Percentiles rank a stretch among this genome's conserved stretches.
Evolutionary conservation across 2,329 filamentous ascomycete genomes (phyloP).

Genomic region (Aspergillus chevalieri): DNA sequence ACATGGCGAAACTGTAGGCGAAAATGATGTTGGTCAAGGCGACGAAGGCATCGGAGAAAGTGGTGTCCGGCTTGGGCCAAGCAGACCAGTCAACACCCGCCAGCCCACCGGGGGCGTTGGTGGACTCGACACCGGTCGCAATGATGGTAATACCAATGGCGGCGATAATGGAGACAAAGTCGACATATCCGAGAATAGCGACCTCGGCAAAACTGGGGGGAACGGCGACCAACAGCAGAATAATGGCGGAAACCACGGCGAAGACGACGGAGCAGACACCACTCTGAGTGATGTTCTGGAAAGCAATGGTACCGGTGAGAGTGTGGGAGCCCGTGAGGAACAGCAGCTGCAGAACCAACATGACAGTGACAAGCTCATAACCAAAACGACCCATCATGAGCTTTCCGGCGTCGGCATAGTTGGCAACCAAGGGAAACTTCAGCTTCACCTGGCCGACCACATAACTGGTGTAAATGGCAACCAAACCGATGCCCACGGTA

Average conservation of each 20-base stretch:
- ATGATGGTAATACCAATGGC: slow-evolving; percentile 35
- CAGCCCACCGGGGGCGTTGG: slow-evolving; percentile 14
- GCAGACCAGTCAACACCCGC: slow-evolving; percentile 23
- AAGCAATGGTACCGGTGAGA: slow-evolving; percentile 43
- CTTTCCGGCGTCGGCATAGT: slow-evolving; percentile 41
- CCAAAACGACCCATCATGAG: slow-evolving; percentile 39
- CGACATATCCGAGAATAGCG: slow-evolving; percentile 33
- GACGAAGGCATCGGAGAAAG: slow-evolving; percentile 30
- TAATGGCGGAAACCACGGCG: slow-evolving; percentile 37
- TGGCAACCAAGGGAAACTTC: slow-evolving; percentile 33
- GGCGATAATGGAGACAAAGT: slow-evolving; percentile 29
- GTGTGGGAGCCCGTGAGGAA: slow-evolving; percentile 41
- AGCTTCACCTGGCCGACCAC: slow-evolving; percentile 36
- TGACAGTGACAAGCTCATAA: slow-evolving; percentile 37
- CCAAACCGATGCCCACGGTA: slow-evolving; percentile 32
- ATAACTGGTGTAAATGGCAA: slow-evolving; percentile 40
- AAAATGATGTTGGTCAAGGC: slow-evolving; percentile 33
- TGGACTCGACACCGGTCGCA: slow-evolving; percentile 25
- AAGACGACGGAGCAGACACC: slow-evolving; percentile 38
- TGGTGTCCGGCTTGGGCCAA: slow-evolving; percentile 22
- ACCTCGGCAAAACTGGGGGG: slow-evolving; percentile 33
- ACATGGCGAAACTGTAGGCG: slow-evolving; percentile 39
- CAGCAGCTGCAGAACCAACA: slow-evolving; percentile 39
- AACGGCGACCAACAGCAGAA: slow-evolving; percentile 27
- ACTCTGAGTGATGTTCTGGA: slow-evolving; percentile 36